Conservation (phyloP, 306 rosid genomes). For the Ormosia emarginata region DNA sequence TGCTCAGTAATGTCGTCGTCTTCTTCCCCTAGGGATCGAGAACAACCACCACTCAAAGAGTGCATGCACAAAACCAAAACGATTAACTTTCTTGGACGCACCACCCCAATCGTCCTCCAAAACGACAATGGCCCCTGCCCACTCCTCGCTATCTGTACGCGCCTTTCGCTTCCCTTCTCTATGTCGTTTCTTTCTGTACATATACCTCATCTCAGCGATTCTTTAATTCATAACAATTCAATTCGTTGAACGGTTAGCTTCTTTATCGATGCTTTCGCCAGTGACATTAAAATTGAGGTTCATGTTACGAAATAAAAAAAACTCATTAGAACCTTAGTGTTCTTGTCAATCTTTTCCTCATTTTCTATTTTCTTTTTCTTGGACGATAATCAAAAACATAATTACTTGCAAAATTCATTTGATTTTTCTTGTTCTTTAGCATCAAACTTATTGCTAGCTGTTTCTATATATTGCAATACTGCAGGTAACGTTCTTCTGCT, state of each 20-base stretch:
- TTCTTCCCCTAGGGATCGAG: neutral
- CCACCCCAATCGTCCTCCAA: constrained; percentile 86
- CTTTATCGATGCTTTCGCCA: too few relatives aligned
- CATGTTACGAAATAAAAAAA: too few relatives aligned
- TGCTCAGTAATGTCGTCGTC: too few relatives aligned
- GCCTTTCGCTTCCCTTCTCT: constrained; percentile 30
- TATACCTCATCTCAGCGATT: too few relatives aligned
- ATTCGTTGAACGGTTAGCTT: too few relatives aligned
- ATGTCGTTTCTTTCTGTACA: neutral
- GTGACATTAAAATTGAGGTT: too few relatives aligned
- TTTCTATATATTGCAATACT: constrained; percentile 12
- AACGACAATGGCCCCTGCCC: constrained; percentile 99
- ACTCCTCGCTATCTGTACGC: constrained; percentile 93
- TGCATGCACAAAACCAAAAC: constrained; percentile 77
- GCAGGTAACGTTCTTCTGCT: constrained; percentile 91
- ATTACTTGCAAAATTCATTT: neutral
- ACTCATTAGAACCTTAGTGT: too few relatives aligned
- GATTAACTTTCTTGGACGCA: constrained; percentile 85
- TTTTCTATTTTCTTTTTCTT: too few relatives aligned
- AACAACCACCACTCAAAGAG: constrained; percentile 42
- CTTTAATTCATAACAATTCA: too few relatives aligned
- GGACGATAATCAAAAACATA: too few relatives aligned
- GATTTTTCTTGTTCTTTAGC: constrained; percentile 4
- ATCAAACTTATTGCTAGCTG: neutral
- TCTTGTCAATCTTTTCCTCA: too few relatives aligned